Evolutionary conservation across 371 early-diverging fungal species (phyloP).

Genomic region (Actinomortierella wolfii): DNA sequence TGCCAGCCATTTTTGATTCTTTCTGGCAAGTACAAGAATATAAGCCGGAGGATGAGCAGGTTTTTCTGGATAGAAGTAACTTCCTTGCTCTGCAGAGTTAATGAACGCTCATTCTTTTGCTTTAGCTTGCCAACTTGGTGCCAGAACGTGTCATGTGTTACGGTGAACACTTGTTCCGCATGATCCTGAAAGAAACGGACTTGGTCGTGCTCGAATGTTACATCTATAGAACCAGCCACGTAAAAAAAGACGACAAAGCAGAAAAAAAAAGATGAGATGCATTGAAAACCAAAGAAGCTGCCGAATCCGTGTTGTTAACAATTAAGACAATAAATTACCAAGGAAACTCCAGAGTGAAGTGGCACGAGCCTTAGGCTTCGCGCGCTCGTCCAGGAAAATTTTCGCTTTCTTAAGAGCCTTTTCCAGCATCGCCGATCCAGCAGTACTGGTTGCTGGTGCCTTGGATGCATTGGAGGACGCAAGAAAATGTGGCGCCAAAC

Average conservation of each 20-base stretch:
- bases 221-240: slow-evolving; percentile 51
- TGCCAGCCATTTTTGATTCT: slow-evolving; percentile 79
- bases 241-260: background rate
- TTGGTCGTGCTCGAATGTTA: slow-evolving; percentile 74
- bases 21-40: slow-evolving; percentile 71
- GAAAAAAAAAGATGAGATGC: background rate
- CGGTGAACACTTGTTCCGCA: slow-evolving; percentile 71
- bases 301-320: too few species aligned
- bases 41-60: slow-evolving; percentile 65
- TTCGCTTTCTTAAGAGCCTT: slow-evolving; percentile 73
- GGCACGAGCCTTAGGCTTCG: slow-evolving; percentile 75
- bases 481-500: slow-evolving; percentile 32
- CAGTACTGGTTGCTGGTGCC: slow-evolving; percentile 9
- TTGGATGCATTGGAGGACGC: slow-evolving; percentile 17
- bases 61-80: slow-evolving; percentile 67
- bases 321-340: slow-evolving; percentile 54
- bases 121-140: slow-evolving; percentile 77
- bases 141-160: slow-evolving; percentile 69
- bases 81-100: slow-evolving; percentile 59
- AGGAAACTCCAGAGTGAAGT: slow-evolving; percentile 72
- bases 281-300: too few species aligned
- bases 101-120: slow-evolving; percentile 52
- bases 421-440: slow-evolving; percentile 46
- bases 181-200: slow-evolving; percentile 81
- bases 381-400: slow-evolving; percentile 79